These are phyloP conservation scores for Cerrena zonata DNA, from an alignment of 1,284 basidiomycete species.

Conservation along the genomic window DNA sequence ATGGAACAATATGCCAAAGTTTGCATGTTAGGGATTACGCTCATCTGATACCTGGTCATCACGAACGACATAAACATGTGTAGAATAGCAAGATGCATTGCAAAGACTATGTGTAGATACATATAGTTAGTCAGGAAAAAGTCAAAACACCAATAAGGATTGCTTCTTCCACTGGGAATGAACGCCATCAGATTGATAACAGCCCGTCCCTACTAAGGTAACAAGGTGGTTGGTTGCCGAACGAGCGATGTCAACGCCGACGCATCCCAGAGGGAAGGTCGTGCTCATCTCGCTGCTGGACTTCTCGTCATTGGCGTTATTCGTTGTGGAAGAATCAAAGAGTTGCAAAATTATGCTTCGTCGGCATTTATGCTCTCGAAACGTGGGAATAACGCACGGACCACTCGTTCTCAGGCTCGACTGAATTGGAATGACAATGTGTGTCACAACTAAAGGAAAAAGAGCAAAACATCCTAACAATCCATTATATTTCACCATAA, in stretches of 20 bases:
- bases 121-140: too few relatives aligned
- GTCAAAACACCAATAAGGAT: too few relatives aligned
- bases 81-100: too few relatives aligned
- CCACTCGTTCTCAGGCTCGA: too few relatives aligned
- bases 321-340: conserved; percentile 48
- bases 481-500: background rate
- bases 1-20: too few relatives aligned
- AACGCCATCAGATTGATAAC: conserved; percentile 37
- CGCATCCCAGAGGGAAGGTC: conserved; percentile 30
- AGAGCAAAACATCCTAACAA: background rate
- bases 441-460: background rate
- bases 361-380: conserved; percentile 9
- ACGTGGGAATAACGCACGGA: conserved; percentile 16
- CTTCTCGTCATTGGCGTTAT: conserved; percentile 42
- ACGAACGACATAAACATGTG: too few relatives aligned
- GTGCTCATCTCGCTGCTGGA: conserved; percentile 42
- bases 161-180: conserved; percentile 18
- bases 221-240: conserved; percentile 45
- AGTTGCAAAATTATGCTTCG: conserved; percentile 12
- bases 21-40: too few relatives aligned
- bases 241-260: conserved; percentile 47
- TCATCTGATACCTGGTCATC: too few relatives aligned
- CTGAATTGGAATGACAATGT: background rate
- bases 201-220: conserved; percentile 44
- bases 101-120: too few relatives aligned